Evolutionary conservation across 306 rosid species (phyloP).

Genomic region (Pueraria montana): DNA sequence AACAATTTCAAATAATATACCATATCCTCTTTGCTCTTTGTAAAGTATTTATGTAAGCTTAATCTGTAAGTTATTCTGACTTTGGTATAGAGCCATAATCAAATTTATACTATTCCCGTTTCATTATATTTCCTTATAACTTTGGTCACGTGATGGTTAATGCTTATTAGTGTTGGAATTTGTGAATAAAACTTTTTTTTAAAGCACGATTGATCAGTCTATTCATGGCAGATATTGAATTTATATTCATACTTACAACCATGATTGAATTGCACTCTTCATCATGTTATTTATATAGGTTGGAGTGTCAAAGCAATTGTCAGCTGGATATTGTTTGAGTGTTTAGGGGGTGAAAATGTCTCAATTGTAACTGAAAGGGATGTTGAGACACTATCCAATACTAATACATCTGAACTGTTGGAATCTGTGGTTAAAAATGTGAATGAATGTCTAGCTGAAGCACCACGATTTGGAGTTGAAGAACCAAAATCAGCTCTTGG

Average conservation of each 20-base stretch:
- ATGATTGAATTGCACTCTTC: slow-evolving; percentile 42
- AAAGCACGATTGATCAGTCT: not conserved
- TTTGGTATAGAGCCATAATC: not conserved
- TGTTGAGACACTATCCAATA: slow-evolving; percentile 66
- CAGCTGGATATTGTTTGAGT: slow-evolving; percentile 74
- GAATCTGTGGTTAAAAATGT: slow-evolving; percentile 72
- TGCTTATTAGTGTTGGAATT: not conserved
- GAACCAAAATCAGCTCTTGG: slow-evolving; percentile 67
- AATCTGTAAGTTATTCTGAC: not conserved
- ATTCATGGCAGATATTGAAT: not conserved
- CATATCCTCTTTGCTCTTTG: not conserved
- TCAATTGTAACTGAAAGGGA: slow-evolving; percentile 87
- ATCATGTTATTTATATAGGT: slow-evolving; percentile 56
- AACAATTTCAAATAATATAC: not conserved
- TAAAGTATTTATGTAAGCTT: not conserved
- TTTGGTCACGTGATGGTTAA: slow-evolving; percentile 14
- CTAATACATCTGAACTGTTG: slow-evolving; percentile 64
- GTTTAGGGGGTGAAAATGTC: slow-evolving; percentile 67
- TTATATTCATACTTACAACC: slow-evolving; percentile 15
- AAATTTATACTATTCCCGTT: not conserved
- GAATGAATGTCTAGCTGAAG: slow-evolving; percentile 79
- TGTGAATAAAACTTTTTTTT: not conserved
- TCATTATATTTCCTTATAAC: not conserved
- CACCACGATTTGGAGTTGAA: slow-evolving; percentile 73
- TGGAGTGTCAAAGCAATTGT: slow-evolving; percentile 95